phyloP scores from a whole-genome alignment of 192 early-diverging fungal genomes.

The Coemansia sp. region DNA sequence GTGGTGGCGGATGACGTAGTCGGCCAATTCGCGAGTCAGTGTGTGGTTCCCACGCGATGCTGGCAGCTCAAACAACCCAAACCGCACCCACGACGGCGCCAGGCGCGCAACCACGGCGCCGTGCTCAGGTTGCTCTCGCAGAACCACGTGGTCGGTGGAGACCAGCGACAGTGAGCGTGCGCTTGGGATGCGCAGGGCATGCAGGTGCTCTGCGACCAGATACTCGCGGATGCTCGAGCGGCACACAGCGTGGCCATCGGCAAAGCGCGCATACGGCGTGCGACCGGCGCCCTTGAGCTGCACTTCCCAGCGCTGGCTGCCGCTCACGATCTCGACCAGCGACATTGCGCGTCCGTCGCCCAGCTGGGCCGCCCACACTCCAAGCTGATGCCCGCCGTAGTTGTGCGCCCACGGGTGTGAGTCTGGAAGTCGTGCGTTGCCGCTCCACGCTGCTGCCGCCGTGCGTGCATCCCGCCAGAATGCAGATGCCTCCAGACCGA shows the following conservation, averaged over 20 bases:
- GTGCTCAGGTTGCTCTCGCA: slow-evolving; percentile 67
- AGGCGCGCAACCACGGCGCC: slow-evolving; percentile 77
- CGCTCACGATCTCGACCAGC: slow-evolving; percentile 57
- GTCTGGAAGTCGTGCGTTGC: slow-evolving; percentile 40
- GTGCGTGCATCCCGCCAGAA: slow-evolving; percentile 16
- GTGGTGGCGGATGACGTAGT: slow-evolving; percentile 66
- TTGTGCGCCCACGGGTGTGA: slow-evolving; percentile 65
- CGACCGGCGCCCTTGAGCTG: slow-evolving; percentile 85
- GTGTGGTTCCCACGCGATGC: slow-evolving; percentile 61
- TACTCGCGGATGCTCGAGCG: slow-evolving; percentile 86
- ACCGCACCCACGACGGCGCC: slow-evolving; percentile 79
- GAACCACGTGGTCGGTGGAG: slow-evolving; percentile 58
- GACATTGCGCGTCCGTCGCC: slow-evolving; percentile 88
- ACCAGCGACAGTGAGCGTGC: slow-evolving; percentile 74
- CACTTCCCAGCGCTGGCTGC: slow-evolving; percentile 60
- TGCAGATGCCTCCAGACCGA: slow-evolving; percentile 6
- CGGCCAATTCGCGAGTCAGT: slow-evolving; percentile 61
- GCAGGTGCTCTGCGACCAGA: slow-evolving; percentile 58
- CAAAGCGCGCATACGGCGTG: slow-evolving; percentile 85
- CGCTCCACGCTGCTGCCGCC: slow-evolving; percentile 43
- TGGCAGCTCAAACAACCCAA: slow-evolving; percentile 86
- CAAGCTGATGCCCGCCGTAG: slow-evolving; percentile 75
- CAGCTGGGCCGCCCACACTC: slow-evolving; percentile 68
- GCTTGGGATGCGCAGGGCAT: slow-evolving; percentile 70
- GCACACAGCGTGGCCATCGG: slow-evolving; percentile 83